phyloP scores from a whole-genome alignment of 2,329 filamentous ascomycete species.

The Cyphellophora attinorum region DNA sequence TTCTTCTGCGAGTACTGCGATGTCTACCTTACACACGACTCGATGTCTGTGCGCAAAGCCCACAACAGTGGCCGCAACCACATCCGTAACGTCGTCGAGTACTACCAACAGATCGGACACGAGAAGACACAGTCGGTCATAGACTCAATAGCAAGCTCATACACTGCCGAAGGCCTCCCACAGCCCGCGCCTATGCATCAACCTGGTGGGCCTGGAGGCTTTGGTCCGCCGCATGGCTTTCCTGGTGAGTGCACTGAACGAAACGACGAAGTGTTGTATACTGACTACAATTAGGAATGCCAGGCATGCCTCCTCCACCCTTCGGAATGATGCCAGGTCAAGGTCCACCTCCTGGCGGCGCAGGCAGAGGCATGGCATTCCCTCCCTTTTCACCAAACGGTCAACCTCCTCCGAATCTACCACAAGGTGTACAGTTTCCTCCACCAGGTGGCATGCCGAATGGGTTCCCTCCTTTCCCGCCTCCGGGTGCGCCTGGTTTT shows the following conservation, averaged over 20 bases:
- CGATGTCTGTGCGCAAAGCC: conserved; percentile 98
- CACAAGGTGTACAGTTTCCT: conserved; percentile 34
- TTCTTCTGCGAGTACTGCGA: conserved; percentile 95
- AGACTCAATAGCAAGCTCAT: conserved; percentile 92
- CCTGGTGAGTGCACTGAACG: conserved; percentile 48
- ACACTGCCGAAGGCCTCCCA: conserved; percentile 68
- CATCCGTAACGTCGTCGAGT: conserved; percentile 92
- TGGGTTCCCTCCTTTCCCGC: conserved; percentile 39
- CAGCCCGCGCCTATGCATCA: conserved; percentile 84
- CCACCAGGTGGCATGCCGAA: conserved; percentile 38
- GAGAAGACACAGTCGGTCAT: conserved; percentile 98
- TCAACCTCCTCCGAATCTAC: conserved; percentile 29
- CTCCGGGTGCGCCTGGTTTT: conserved; percentile 22
- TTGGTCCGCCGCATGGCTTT: conserved; percentile 52
- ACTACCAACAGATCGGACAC: conserved; percentile 98
- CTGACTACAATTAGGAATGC: conserved; percentile 3
- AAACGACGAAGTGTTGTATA: background rate
- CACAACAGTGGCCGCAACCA: conserved; percentile 97
- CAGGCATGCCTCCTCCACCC: conserved; percentile 45
- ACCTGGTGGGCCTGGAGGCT: conserved; percentile 36
- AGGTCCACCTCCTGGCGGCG: conserved; percentile 41
- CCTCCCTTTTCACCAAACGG: conserved; percentile 43
- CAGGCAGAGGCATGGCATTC: conserved; percentile 40
- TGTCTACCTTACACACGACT: conserved; percentile 99
- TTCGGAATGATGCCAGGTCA: conserved; percentile 43